phyloP scores from a whole-genome alignment of 1,284 basidiomycete genomes.

The Kwoniella shivajii region DNA sequence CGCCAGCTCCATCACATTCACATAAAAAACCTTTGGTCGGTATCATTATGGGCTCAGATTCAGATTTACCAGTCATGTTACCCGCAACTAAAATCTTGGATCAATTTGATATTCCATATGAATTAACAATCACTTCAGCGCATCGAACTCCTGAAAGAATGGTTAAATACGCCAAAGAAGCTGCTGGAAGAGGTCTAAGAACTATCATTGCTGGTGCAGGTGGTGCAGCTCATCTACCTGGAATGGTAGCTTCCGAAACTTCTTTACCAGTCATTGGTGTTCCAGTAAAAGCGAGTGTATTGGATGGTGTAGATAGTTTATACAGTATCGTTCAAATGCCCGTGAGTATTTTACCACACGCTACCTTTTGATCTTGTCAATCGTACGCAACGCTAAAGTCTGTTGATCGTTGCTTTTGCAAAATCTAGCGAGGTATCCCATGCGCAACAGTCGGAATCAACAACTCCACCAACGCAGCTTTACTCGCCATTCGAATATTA shows the following conservation, averaged over 20 bases:
- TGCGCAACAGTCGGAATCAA: conserved; percentile 98
- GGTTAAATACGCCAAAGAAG: conserved; percentile 77
- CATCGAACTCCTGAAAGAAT: conserved; percentile 92
- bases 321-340: conserved; percentile 99
- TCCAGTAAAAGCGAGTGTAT: conserved; percentile 88
- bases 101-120: conserved; percentile 81
- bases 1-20: conserved; percentile 53
- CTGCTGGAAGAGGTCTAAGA: conserved; percentile 68
- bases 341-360: conserved; percentile 59
- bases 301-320: conserved; percentile 95
- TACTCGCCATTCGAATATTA: conserved; percentile 88
- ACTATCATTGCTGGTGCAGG: conserved; percentile 94
- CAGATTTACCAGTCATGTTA: conserved; percentile 92
- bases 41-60: conserved; percentile 98
- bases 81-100: conserved; percentile 85
- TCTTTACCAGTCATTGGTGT: conserved; percentile 92
- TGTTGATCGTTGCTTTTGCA: not conserved
- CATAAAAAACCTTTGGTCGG: conserved; percentile 79
- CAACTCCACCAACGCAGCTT: conserved; percentile 89
- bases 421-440: conserved; percentile 85
- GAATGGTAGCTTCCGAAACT: conserved; percentile 97
- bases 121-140: conserved; percentile 93
- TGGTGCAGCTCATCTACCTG: conserved; percentile 94
- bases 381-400: too few relatives aligned
- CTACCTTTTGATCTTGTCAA: too few relatives aligned